These are phyloP conservation scores for Epichloe sibirici DNA, from an alignment of 2,329 filamentous ascomycete genomes.

Conservation along the genomic window DNA sequence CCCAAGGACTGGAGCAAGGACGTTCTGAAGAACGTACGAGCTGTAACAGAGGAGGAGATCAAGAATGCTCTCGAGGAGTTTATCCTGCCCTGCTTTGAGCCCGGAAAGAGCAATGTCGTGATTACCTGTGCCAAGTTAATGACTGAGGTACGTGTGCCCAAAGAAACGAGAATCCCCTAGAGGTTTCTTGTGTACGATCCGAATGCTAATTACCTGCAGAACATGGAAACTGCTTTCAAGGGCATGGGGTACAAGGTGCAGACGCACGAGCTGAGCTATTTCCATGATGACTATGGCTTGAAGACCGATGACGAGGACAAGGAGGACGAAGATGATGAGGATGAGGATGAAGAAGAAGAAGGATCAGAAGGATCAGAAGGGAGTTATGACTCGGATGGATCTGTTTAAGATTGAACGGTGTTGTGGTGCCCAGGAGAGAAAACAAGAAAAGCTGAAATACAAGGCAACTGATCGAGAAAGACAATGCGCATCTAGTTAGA, in stretches of 20 bases:
- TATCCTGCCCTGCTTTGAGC: slow-evolving; percentile 68
- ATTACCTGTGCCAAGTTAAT: slow-evolving; percentile 80
- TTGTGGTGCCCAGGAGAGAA: background rate
- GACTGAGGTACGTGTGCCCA: slow-evolving; percentile 54
- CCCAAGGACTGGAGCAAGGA: slow-evolving; percentile 66
- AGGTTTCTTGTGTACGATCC: slow-evolving; percentile 19
- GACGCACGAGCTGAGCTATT: slow-evolving; percentile 61
- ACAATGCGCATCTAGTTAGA: background rate
- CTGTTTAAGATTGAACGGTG: background rate
- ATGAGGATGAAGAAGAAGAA: slow-evolving; percentile 15
- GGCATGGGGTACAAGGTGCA: slow-evolving; percentile 67
- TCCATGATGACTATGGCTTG: slow-evolving; percentile 83
- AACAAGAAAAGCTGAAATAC: background rate
- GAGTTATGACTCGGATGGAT: slow-evolving; percentile 2
- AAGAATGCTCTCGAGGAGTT: slow-evolving; percentile 60
- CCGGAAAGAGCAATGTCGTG: slow-evolving; percentile 71
- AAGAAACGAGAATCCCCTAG: too few relatives aligned
- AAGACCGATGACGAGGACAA: slow-evolving; percentile 50
- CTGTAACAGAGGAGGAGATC: slow-evolving; percentile 66
- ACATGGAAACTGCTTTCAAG: slow-evolving; percentile 60
- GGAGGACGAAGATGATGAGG: slow-evolving; percentile 35
- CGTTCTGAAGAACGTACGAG: slow-evolving; percentile 64
- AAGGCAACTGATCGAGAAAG: background rate
- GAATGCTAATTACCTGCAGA: slow-evolving; percentile 34
- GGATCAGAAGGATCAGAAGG: slow-evolving; percentile 4